These are phyloP conservation scores for Craspedostauros australis DNA, from an alignment of 108 stramenopile species.

Conservation along the genomic window DNA sequence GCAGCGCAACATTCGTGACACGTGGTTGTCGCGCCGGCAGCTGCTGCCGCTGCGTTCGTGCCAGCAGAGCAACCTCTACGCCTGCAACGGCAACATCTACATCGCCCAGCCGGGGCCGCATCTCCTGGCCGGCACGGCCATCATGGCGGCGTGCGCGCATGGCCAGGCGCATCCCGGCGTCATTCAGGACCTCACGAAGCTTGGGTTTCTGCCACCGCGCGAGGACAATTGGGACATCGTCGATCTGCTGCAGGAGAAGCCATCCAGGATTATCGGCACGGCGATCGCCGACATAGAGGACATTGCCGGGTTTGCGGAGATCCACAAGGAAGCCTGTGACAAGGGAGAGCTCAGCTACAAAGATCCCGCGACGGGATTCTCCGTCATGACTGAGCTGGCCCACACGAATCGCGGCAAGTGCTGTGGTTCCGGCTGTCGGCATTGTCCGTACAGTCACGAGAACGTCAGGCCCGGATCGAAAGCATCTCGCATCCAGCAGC, in stretches of 20 bases:
- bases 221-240: slow-evolving; percentile 8
- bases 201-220: slow-evolving; percentile 8
- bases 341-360: slow-evolving; percentile 43
- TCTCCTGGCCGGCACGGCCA: slow-evolving; percentile 66
- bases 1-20: slow-evolving; percentile 62
- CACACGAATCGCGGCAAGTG: slow-evolving; percentile 82
- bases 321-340: slow-evolving; percentile 55
- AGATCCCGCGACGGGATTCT: slow-evolving; percentile 85
- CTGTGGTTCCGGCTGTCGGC: slow-evolving; percentile 90
- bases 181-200: slow-evolving; percentile 29
- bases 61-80: slow-evolving; percentile 46
- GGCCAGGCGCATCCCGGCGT: slow-evolving; percentile 31
- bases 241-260: slow-evolving; percentile 3
- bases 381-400: slow-evolving; percentile 82
- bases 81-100: slow-evolving; percentile 76
- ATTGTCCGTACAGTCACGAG: slow-evolving; percentile 85
- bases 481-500: slow-evolving; percentile 52
- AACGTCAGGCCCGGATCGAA: slow-evolving; percentile 77
- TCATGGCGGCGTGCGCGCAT: slow-evolving; percentile 68
- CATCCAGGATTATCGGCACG: background rate
- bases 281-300: slow-evolving; percentile 28
- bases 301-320: slow-evolving; percentile 18
- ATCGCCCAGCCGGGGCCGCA: slow-evolving; percentile 84
- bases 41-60: slow-evolving; percentile 44
- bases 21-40: slow-evolving; percentile 18